Base-by-base conservation (phyloP, 2,329 filamentous ascomycete species). In the Ceratocystis lukuohia region DNA sequence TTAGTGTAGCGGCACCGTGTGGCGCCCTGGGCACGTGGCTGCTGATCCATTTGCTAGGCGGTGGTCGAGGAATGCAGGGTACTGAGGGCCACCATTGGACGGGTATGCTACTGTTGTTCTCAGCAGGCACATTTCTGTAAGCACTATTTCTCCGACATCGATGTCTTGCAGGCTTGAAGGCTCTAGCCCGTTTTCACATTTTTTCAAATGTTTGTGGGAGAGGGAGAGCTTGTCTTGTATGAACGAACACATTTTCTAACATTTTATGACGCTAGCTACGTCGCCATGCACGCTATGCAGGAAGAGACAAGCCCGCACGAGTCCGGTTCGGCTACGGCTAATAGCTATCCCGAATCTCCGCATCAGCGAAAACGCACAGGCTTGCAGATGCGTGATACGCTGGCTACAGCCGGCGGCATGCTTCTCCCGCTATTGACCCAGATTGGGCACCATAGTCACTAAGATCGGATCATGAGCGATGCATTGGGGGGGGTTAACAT, bases 241-340 rank as follows among this genome's bases (percentile, higher is more conserved):
- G 33, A 37, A 37, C 33, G 33, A 37, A 37, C 33, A 8, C 33
- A 41, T 41, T 20, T 62, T 28, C 61, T 41, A 45, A 28, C 59
- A 33, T 30, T 48, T 33, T 44, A n/a, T 17, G 44, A 12, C 22
- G 45, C 22, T 69, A 95, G 91, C 71, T 96, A 97, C 73, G 94
- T 99, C 56, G 94, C 94, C 0, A 96, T 97, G 92, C 94, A 99
- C 73, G 91, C 92, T 0, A 96, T 97, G 91, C 89, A 95, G 73
- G 92, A 96, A 72, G 84, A 86, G 25, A 78, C 80, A 64, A 75
- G 76, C 7, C 74, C 76, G 1, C 77, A 81, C 37, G 80, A 85
- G 69, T 79, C 84, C n/a, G 78, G 82, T 67, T 71, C 75, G 0
- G 85, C 86, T 69, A 81, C 84, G 64, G 25, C 22, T 22, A n/a